Evolutionary conservation across 2,329 filamentous ascomycete genomes (phyloP), one percentile per base, ranked within the genome.

Genomic region (Epichloe brachyelytri): DNA sequence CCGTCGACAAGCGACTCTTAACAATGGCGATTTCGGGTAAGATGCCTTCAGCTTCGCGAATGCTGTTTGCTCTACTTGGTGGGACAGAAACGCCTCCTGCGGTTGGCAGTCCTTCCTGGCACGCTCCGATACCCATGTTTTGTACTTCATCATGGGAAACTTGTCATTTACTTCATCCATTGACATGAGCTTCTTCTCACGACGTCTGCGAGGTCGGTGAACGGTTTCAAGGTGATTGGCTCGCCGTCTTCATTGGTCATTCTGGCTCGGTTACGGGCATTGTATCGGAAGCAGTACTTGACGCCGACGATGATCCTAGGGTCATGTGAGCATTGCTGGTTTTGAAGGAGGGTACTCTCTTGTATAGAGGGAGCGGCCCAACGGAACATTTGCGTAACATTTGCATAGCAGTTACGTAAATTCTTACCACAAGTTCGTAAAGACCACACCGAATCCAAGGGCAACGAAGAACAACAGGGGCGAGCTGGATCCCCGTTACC

Each of bases 91-190:
- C 87, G 38, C 91, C 93, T 50, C 91, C 93, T 50, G 80, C 79
- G 10, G 88, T 85, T 3, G 91, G 83, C 45, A 97, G 72, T 7
- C 91, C 93, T 65, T 94, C 81, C 84, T 80, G 51, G 89, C 89
- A 53, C 91, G 83, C 51, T 81, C 81, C 6, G 86, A 83, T 53
- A 93, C 85, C 91, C 93, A 98, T 49, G 78, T 80, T 73, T 98
- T 97, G 78, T 98, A 98, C 69, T 97, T 97, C 59, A 82, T 83
- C 71, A 96, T 81, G 0, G 93, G 91, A 61, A 98, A 98, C 59
- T 94, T 88, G 59, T 94, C 89, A 65, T 98, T 97, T 56, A 98
- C 93, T 69, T 98, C 93, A 55, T 98, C 93, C 83, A 97, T 96
- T 2, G 86, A 87, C 93, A 98, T 97, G 59, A 98, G 70, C 68